Evolutionary conservation across 1,284 basidiomycete genomes (phyloP), one percentile per base, ranked within the genome.

Genomic region (Marasmius fiardii): DNA sequence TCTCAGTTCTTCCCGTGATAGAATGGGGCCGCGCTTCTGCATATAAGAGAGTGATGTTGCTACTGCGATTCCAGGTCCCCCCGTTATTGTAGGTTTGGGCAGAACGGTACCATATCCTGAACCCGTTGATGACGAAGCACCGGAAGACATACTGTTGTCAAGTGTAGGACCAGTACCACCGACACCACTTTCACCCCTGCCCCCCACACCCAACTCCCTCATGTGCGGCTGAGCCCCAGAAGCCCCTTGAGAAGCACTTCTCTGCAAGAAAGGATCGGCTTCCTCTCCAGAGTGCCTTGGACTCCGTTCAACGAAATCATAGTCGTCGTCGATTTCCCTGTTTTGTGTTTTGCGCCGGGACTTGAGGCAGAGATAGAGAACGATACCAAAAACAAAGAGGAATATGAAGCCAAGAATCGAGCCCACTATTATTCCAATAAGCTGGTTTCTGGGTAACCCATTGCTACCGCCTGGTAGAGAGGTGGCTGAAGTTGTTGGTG

Each of bases 281-380:
- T 88, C 86, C 63, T 86, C 85, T 6, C 86, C 86, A 53, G 83
- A 87, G 24, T 77, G 77, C 12, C 85, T 74, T 1, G 86, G 83
- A 18, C 82, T 83, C 43, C 84, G 83, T 65, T 86, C 81, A 31
- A 83, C 70, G 33, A 83, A 68, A 54, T 77, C 71, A 70, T 82
- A 84, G 21, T 80, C 80, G 0, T 79, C 81, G 68, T 82, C 82
- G 8, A 81, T 77, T 69, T 66, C 7, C 59, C 58, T 57, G 57
- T 64, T 55, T 54, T 65, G 60, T 48, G 72, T 69, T 45, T 70
- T 70, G 26, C 67, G 65, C 43, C 74, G 75, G 14, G 74, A 71
- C 56, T 80, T 79, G 59, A 74, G 74, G 58, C 80, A 80, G 52
- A 83, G 74, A 55, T 73, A 75, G n/a, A n/a, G n/a, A n/a, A n/a